These are phyloP conservation scores for Rhodotorula taiwanensis DNA, from an alignment of 768 basidiomycete genomes.

Conservation along the genomic window DNA sequence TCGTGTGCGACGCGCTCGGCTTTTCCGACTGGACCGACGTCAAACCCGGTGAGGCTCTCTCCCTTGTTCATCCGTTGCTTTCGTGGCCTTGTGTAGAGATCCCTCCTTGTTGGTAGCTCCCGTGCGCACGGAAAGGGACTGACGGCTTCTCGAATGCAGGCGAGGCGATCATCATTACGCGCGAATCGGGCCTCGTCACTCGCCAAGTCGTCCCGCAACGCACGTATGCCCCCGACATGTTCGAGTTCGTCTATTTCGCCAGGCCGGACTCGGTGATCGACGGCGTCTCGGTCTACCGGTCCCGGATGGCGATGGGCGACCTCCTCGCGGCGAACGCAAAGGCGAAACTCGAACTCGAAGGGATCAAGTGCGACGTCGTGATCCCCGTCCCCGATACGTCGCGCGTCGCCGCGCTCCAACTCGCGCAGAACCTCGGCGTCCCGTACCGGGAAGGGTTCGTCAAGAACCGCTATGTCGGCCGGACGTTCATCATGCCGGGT, in stretches of 20 bases:
- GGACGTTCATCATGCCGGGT: constrained; percentile 99
- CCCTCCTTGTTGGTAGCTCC: too few species aligned
- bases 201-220: constrained; percentile 63
- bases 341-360: constrained; percentile 60
- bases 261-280: constrained; percentile 96
- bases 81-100: neutral
- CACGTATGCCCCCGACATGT: constrained; percentile 92
- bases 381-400: constrained; percentile 98
- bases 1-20: constrained; percentile 87
- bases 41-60: constrained; percentile 59
- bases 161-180: constrained; percentile 92
- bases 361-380: constrained; percentile 81
- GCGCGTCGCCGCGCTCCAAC: constrained; percentile 87
- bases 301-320: constrained; percentile 99
- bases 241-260: constrained; percentile 90
- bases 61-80: neutral
- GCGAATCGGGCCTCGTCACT: constrained; percentile 57
- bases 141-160: too few species aligned
- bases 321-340: constrained; percentile 80
- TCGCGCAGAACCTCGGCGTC: constrained; percentile 78
- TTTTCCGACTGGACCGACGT: constrained; percentile 92
- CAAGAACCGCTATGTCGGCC: constrained; percentile 95
- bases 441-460: constrained; percentile 98
- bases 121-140: too few species aligned
- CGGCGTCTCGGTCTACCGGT: constrained; percentile 92